Base-by-base conservation (phyloP, 2,329 filamentous ascomycete species). In the Clonostachys rosea region DNA sequence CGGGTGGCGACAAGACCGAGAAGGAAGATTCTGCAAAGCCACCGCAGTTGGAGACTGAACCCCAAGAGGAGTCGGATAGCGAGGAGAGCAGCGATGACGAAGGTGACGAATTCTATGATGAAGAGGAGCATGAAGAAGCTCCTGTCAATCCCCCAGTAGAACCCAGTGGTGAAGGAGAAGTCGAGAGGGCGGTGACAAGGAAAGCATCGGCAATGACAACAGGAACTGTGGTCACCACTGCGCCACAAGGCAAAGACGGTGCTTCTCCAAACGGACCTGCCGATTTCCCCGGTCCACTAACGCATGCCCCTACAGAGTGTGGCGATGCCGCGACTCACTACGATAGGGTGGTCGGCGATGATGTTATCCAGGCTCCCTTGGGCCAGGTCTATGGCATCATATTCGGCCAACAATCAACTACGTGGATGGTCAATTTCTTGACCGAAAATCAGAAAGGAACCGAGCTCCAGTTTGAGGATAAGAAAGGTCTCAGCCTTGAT, bases 321-420 rank as follows among this genome's bases (percentile, higher is more conserved):
- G 84, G 83, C 5, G 94, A 99, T 58, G 67, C 74, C 5, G 80
- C 80, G 35, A 79, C 81, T 10, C 94, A 96, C 63, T 96, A 90
- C 59, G 89, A 96, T 52, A 91, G 87, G 60, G 68, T 88, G 3
- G 73, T 96, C 39, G 91, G 87, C 42, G 92, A 99, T 63, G 92
- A 96, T 40, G 73, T 87, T 5, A 86, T 99, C 44, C 78, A 86
- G 1, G 94, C 92, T 3, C 94, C 94, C 1, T 71, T 99, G 2
- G 94, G 94, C 46, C 95, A 96, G 62, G 83, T 97, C 33, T 99
- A 95, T 65, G 87, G 83, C 52, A 70, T 96, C 48, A 78, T 96
- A 56, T 99, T 96, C 59, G 94, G 95, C 0, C 80, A 87, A 3
- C 79, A 76, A 3, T 96, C 91, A 2, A 79, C 83, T 6, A 71